A percentile compares a stretch with the other conserved stretches of the same genome.
phyloP scores from a whole-genome alignment of 1,284 basidiomycete genomes.

The Rhodotorula sp. region DNA sequence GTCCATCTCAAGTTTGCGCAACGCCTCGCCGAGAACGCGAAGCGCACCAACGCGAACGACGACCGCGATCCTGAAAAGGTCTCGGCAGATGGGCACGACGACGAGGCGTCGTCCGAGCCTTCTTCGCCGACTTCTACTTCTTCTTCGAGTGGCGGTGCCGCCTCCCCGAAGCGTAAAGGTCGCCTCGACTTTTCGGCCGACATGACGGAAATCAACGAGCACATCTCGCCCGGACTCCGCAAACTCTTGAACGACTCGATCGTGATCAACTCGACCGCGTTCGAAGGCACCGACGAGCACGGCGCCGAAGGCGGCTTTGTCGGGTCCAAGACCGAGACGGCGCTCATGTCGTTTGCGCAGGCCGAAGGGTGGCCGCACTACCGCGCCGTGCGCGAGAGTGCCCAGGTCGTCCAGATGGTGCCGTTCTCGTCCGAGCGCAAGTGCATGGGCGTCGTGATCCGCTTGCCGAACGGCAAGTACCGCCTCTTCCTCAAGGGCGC shows the following conservation, averaged over 20 bases:
- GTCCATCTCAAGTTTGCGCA: constrained; percentile 91
- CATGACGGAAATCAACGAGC: constrained; percentile 64
- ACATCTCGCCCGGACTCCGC: constrained; percentile 64
- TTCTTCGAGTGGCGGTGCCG: constrained; percentile 14
- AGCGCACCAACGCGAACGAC: constrained; percentile 71
- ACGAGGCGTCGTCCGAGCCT: background rate
- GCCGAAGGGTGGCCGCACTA: constrained; percentile 80
- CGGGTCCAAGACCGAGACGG: constrained; percentile 96
- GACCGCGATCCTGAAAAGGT: constrained; percentile 52
- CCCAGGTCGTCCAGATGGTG: constrained; percentile 79
- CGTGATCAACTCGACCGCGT: constrained; percentile 92
- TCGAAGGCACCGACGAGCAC: constrained; percentile 74
- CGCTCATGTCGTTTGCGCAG: constrained; percentile 85
- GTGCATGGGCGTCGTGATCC: constrained; percentile 90
- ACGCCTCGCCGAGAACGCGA: constrained; percentile 69
- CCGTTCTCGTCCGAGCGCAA: constrained; percentile 95
- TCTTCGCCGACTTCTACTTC: background rate
- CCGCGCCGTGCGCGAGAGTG: constrained; percentile 64
- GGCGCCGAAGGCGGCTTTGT: constrained; percentile 70
- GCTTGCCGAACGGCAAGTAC: constrained; percentile 59
- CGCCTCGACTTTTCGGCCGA: constrained; percentile 80
- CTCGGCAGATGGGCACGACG: constrained; percentile 29
- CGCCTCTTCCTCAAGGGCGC: constrained; percentile 90
- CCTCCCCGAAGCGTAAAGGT: constrained; percentile 31
- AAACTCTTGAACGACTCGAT: constrained; percentile 81